Base-by-base conservation (phyloP, 176 grass and related monocot species). In the Oryza punctata region DNA sequence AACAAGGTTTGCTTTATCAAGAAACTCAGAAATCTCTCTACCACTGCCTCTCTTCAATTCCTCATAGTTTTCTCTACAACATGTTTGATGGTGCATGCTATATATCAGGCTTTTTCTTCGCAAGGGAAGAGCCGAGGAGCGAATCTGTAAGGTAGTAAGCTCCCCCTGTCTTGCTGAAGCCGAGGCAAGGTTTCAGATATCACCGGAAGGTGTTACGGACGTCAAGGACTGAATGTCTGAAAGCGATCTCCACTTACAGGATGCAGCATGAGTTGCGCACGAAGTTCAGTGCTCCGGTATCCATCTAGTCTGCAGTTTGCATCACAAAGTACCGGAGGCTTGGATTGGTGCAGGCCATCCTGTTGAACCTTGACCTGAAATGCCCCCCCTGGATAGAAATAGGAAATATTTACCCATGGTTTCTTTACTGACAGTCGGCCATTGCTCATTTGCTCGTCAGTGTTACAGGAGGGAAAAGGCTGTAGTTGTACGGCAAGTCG, bases 61-160 rank as follows among this genome's bases (percentile, higher is more conserved):
- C 33, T 60, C 3, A 3, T 23, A 10, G 1, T 77, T 21, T 70
- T 57, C n/a, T 61, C 57, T 61, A 24, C 54, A 80, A 78, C 49
- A 29, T 69, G 50, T 65, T 65, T 13, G 7, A 46, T 19, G 25
- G 12, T 64, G 11, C 47, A 16, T 78, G n/a, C n/a, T n/a, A 35
- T 72, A 6, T 78, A 29, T 77, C 71, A 94, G 92, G 92, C 87
- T 94, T 67, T 82, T 79, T 75, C 57, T 94, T 40, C 81, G 93
- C 13, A 94, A 94, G 65, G 93, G 93, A 90, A 94, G 93, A 69
- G 90, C 76, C 1, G 93, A 94, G 81, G 93, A 92, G 81, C 85
- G 92, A 30, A 87, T 94, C 69, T 91, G 92, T 65, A 85, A 89
- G 82, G 89, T 91, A 70, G 85, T 89, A 75, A 94, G 91, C 81